These are phyloP conservation scores for Durotheca rogersii DNA, from an alignment of 495 filamentous ascomycete species.

Conservation along the genomic window DNA sequence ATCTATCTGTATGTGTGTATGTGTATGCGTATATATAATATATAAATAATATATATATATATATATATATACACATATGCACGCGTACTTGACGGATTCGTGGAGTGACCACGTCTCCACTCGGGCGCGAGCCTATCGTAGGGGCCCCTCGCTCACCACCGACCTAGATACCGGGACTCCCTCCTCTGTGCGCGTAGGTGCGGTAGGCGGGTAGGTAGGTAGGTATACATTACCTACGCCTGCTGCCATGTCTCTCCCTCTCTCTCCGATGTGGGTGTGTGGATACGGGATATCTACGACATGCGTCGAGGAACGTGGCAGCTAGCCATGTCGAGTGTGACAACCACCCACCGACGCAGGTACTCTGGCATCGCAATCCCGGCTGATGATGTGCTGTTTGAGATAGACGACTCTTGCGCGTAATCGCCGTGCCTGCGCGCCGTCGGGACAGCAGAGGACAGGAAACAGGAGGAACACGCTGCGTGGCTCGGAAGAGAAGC, in stretches of 20 bases:
- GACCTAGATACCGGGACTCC: too few relatives aligned
- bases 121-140: too few relatives aligned
- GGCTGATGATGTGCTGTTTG: constrained; percentile 4
- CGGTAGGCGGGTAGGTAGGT: too few relatives aligned
- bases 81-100: too few relatives aligned
- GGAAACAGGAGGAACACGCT: background rate
- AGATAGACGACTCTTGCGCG: background rate
- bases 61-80: background rate
- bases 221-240: too few relatives aligned
- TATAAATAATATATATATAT: background rate
- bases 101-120: too few relatives aligned
- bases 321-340: constrained; percentile 20
- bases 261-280: too few relatives aligned
- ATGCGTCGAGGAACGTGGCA: constrained; percentile 22
- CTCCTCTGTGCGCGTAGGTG: too few relatives aligned
- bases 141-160: too few relatives aligned
- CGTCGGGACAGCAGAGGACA: background rate
- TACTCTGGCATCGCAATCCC: too few relatives aligned
- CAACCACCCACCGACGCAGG: constrained; percentile 9
- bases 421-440: background rate
- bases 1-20: background rate
- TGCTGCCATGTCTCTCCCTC: too few relatives aligned
- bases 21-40: background rate
- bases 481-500: background rate
- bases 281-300: background rate